Evolutionary conservation across 805 yeast species (phyloP).

Genomic region (Zygosaccharomyces siamensis): DNA sequence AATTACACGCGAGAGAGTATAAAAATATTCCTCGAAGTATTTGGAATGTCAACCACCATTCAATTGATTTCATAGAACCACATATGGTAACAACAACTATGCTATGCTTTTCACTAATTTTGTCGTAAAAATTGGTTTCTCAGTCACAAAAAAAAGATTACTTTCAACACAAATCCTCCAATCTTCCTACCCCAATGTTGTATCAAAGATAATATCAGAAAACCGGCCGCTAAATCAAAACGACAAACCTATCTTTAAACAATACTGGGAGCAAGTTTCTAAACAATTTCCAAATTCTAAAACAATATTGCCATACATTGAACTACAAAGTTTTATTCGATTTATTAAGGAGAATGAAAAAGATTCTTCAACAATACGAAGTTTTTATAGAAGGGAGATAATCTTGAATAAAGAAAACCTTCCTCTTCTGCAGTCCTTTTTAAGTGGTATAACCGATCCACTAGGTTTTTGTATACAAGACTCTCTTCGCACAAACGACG

Average conservation of each 20-base stretch:
- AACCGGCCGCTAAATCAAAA: background rate
- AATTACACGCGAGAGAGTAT: no score
- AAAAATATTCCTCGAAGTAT: no score
- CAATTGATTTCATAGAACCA: no score
- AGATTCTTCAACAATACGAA: slow-evolving; percentile 11
- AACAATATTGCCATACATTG: background rate
- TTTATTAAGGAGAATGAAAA: slow-evolving; percentile 7
- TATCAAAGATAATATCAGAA: background rate
- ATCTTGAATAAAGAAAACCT: slow-evolving; percentile 6
- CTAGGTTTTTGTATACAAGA: slow-evolving; percentile 20
- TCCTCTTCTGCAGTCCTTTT: background rate
- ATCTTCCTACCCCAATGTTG: background rate
- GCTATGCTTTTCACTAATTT: background rate
- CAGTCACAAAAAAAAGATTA: background rate
- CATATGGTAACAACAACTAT: no score
- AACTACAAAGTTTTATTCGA: background rate
- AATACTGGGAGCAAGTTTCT: slow-evolving; percentile 6
- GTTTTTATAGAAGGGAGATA: slow-evolving; percentile 14
- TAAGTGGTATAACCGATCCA: slow-evolving; percentile 4
- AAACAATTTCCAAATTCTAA: background rate
- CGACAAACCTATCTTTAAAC: slow-evolving; percentile 4
- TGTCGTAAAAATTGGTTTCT: background rate
- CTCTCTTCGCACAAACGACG: slow-evolving; percentile 16
- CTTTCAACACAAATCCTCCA: slow-evolving; percentile 1
- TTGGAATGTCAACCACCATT: no score